Base-by-base conservation (phyloP, 1,284 basidiomycete genomes). In the Phellopilus nigrolimitatus region DNA sequence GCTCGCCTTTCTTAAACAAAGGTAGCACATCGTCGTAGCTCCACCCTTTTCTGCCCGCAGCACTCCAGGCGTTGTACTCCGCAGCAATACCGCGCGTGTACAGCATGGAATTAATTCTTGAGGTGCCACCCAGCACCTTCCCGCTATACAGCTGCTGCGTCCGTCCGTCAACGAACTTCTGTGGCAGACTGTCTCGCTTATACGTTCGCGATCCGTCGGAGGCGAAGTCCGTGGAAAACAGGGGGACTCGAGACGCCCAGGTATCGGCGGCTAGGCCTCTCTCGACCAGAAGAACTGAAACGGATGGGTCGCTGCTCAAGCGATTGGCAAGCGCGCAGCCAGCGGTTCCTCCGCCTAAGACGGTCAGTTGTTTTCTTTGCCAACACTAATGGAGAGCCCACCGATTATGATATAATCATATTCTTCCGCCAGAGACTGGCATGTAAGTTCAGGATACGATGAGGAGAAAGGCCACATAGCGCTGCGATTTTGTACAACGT, bases 81-180 rank as follows among this genome's bases (percentile, higher is more conserved):
- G 64, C 67, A 10, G 70, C 65, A 1, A 62, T 38, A 19, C 66
- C 67, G 21, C 71, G 62, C 0, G 66, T 66, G 49, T 73, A 73
- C 42, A 70, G 49, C 62, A 70, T 62, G 27, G 61, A 64, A 55
- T 77, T 78, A 52, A 77, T 71, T 9, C 67, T 66, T 4, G 69
- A 69, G 0, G 66, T 67, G 0, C 75, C 75, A 5, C 75, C 74
- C 4, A 74, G 60, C 0, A 62, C 67, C 34, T 67, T 67, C 1
- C 74, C 75, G 5, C 66, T 62, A 47, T 70, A 64, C 42, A 71
- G 56, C 17, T 62, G 59, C 19, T 69, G 47, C n/a, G 55, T 54
- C 17, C 59, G 57, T 9, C 50, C 56, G 4, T 61, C 60, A 8
- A 64, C 55, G 17, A 57, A 51, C 17, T 55, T 21, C 31, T 61